phyloP scores from a whole-genome alignment of 2,329 filamentous ascomycete species.

The Aspergillus tamarii region DNA sequence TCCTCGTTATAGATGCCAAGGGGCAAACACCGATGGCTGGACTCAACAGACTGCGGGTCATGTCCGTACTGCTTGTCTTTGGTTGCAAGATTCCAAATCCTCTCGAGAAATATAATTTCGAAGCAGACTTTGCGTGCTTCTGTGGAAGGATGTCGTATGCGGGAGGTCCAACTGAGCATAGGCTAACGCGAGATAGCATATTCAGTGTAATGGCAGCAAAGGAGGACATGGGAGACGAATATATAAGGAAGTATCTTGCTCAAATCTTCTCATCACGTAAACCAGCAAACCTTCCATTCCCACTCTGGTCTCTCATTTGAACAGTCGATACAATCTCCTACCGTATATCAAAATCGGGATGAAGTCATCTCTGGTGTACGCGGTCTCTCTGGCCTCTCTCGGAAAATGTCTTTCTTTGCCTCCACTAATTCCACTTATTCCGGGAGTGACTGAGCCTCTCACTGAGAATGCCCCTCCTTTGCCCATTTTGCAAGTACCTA shows the following conservation, averaged over 20 bases:
- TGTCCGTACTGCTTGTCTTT: not conserved
- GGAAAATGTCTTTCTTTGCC: slow-evolving; percentile 45
- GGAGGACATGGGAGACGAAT: not conserved
- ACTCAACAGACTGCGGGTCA: not conserved
- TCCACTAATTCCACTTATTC: slow-evolving; percentile 62
- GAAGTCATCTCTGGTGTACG: not conserved
- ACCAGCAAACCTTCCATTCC: not conserved
- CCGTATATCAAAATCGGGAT: not conserved
- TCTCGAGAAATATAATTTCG: not conserved
- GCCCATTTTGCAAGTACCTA: slow-evolving; percentile 62
- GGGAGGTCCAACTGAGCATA: not conserved
- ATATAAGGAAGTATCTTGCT: not conserved
- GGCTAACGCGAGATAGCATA: not conserved
- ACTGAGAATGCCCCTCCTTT: slow-evolving; percentile 55
- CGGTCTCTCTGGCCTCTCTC: slow-evolving; percentile 24
- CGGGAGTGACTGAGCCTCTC: slow-evolving; percentile 63
- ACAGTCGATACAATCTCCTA: not conserved
- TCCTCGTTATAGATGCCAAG: not conserved
- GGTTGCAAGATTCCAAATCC: not conserved
- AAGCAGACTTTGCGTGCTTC: not conserved
- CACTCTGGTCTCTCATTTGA: not conserved
- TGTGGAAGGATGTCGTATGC: not conserved
- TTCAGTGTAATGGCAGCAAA: not conserved
- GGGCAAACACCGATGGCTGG: not conserved
- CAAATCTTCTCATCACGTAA: not conserved